Evolutionary conservation across 176 grass and related monocot genomes (phyloP), one percentile per base, ranked within the genome.

Genomic region (Oryza australiensis): DNA sequence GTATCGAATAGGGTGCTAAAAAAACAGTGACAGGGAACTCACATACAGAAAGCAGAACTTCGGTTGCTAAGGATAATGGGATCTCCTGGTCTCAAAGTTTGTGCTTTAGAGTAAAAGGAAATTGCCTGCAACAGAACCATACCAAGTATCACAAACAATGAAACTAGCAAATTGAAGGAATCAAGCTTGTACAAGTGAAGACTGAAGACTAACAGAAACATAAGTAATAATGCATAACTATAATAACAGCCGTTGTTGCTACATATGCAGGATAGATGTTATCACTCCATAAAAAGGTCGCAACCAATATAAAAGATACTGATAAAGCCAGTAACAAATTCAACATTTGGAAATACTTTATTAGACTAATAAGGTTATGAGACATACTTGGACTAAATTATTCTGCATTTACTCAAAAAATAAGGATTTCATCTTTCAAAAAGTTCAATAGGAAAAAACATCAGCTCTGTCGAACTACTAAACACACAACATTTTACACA

Each of bases 31-130:
- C 16, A 86, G 46, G n/a, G 63, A 88, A 93, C 89, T 90, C 77
- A 99, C 96, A 80, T 86, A 85, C 91, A 92, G 76, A 99, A 99
- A 60, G 92, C 72, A 88, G 89, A 83, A 93, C 96, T 94, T 81
- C 96, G 87, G 73, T 95, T 99, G 74, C 93, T 75, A 71, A 99
- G 82, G 84, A 99, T 95, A 68, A 86, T 71, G 51, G 71, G 82
- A 86, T 99, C 94, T 81, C 84, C 90, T 69, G 87, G 87, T 88
- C 89, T 95, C 72, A 92, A 73, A 74, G 74, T 76, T 87, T 85
- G 91, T 70, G 96, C 96, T 92, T 88, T 99, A 46, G 93, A 90
- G 87, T 95, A 99, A 43, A 84, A 82, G 43, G 91, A 90, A 82
- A 95, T 83, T 71, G 93, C 93, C 96, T 99, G 87, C 68, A 80